Percentiles rank a stretch among this genome's conserved stretches.
These are phyloP conservation scores for Lepraria neglecta DNA, from an alignment of 495 filamentous ascomycete species.

Conservation along the genomic window DNA sequence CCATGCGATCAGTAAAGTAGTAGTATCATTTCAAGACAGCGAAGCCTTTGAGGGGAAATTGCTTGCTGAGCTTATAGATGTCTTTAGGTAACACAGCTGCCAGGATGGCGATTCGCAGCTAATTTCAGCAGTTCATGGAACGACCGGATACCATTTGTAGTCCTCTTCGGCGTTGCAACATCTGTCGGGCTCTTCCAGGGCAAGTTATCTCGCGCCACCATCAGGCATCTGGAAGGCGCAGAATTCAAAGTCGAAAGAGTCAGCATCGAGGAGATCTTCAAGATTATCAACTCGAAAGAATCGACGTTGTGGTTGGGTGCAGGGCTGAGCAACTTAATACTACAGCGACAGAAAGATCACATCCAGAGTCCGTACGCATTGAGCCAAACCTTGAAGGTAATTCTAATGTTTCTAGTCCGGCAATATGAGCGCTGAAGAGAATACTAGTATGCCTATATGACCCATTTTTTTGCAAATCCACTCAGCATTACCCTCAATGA, in stretches of 20 bases:
- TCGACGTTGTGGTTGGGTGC: conserved; percentile 64
- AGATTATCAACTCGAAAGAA: conserved; percentile 49
- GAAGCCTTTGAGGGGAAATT: conserved; percentile 84
- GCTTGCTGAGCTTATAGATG: conserved; percentile 66
- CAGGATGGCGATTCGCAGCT: conserved; percentile 14
- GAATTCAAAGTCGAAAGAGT: conserved; percentile 81
- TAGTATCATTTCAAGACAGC: conserved; percentile 80
- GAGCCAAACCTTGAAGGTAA: conserved; percentile 71
- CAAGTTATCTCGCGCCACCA: conserved; percentile 68
- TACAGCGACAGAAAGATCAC: conserved; percentile 76
- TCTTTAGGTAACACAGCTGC: conserved; percentile 58
- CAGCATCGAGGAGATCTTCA: conserved; percentile 72
- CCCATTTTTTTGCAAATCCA: conserved; percentile 88
- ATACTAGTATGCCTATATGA: conserved; percentile 83
- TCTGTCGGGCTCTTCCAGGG: conserved; percentile 84
- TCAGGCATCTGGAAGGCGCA: conserved; percentile 62
- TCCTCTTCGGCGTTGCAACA: conserved; percentile 84
- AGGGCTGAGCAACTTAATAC: conserved; percentile 50
- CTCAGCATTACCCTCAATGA: conserved; percentile 59
- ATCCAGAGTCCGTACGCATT: conserved; percentile 83
- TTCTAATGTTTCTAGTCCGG: not conserved
- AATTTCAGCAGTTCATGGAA: conserved; percentile 63
- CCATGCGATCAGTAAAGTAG: conserved; percentile 52
- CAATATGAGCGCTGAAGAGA: conserved; percentile 17
- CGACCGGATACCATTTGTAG: conserved; percentile 81